A percentile compares a stretch with the other conserved stretches of the same genome.
phyloP scores from a whole-genome alignment of 164 flowering plant genomes.

The Buxus sempervirens region DNA sequence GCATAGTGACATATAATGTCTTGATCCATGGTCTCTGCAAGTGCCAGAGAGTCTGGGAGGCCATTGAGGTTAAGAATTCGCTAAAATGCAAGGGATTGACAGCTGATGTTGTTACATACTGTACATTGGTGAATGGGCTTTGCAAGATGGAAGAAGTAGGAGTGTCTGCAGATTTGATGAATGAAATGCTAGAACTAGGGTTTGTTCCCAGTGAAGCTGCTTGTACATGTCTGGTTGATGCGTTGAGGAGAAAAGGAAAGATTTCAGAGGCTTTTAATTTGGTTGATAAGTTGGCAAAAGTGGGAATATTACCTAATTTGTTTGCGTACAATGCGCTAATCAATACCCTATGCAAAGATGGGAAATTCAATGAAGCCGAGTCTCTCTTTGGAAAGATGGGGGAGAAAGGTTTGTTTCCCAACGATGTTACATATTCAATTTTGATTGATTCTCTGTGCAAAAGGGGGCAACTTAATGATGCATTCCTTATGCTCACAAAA shows the following conservation, averaged over 20 bases:
- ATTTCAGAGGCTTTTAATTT: conserved; percentile 50
- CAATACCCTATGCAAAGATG: conserved; percentile 64
- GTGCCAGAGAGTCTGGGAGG: conserved; percentile 49
- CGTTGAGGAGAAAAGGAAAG: conserved; percentile 61
- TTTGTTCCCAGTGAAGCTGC: conserved; percentile 75
- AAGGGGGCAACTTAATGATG: conserved; percentile 50
- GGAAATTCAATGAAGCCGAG: conserved; percentile 56
- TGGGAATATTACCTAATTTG: conserved; percentile 54
- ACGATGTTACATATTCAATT: conserved; percentile 70
- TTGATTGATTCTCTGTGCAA: conserved; percentile 73
- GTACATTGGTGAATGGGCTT: conserved; percentile 66
- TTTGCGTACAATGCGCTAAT: conserved; percentile 76
- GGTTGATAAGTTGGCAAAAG: conserved; percentile 36
- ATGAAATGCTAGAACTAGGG: conserved; percentile 69
- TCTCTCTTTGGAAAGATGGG: conserved; percentile 52
- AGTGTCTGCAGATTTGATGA: conserved; percentile 36
- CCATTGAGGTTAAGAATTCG: conserved; percentile 56
- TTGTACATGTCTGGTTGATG: conserved; percentile 58
- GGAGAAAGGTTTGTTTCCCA: conserved; percentile 46
- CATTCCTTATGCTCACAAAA: conserved; percentile 36
- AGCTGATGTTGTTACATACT: conserved; percentile 69
- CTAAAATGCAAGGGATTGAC: conserved; percentile 45
- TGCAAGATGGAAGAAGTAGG: conserved; percentile 50
- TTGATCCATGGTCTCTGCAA: conserved; percentile 77
- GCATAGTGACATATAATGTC: conserved; percentile 62